These are phyloP conservation scores for Prunus davidiana DNA, from an alignment of 306 rosid genomes.

Conservation along the genomic window DNA sequence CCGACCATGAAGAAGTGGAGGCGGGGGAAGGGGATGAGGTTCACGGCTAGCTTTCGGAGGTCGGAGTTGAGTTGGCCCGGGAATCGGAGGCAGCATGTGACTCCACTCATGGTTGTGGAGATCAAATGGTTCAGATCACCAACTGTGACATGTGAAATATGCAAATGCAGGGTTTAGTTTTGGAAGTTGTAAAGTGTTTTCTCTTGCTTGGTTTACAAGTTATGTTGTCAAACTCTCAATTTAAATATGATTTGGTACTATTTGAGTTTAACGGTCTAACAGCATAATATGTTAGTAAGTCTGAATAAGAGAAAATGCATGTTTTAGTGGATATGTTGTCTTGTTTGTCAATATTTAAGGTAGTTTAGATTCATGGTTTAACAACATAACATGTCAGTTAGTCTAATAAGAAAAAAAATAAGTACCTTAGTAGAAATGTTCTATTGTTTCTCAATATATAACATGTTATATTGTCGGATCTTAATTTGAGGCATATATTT, in stretches of 20 bases:
- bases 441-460: too few species aligned
- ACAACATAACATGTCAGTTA: background rate
- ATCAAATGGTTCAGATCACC: conserved; percentile 93
- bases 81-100: conserved; percentile 86
- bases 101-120: conserved; percentile 95
- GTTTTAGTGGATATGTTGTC: too few species aligned
- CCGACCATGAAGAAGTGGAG: conserved; percentile 91
- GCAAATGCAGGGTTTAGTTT: background rate
- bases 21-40: conserved; percentile 79
- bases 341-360: too few species aligned
- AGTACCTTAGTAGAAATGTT: too few species aligned
- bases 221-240: background rate
- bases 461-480: background rate
- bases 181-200: background rate
- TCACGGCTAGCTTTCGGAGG: conserved; percentile 75
- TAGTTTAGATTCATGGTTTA: too few species aligned
- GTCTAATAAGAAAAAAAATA: background rate
- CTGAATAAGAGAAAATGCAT: background rate
- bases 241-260: background rate
- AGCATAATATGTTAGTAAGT: background rate
- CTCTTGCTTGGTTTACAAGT: background rate
- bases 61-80: conserved; percentile 93
- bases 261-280: background rate
- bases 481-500: background rate
- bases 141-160: conserved; percentile 36